Evolutionary conservation across 1,139 yeast genomes (phyloP).

Genomic region (Yamadazyma atmosphaerica): DNA sequence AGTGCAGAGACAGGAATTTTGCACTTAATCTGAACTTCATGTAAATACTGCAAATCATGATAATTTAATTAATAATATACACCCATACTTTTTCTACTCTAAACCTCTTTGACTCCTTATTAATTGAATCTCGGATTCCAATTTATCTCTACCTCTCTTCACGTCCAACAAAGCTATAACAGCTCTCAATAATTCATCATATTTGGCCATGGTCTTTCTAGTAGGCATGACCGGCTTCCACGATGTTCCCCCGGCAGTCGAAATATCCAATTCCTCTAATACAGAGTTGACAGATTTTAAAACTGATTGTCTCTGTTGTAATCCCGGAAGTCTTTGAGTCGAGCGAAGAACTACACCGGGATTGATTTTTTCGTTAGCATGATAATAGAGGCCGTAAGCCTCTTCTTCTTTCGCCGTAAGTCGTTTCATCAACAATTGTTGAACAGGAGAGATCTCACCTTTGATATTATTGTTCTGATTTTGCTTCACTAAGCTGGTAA

Average conservation of each 20-base stretch:
- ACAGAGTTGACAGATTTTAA: conserved; percentile 75
- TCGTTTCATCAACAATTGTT: conserved; percentile 50
- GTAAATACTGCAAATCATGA: too few relatives aligned
- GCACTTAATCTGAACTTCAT: too few relatives aligned
- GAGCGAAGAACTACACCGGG: conserved; percentile 85
- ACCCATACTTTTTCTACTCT: conserved; percentile 7
- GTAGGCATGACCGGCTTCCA: conserved; percentile 89
- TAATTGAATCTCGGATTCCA: conserved; percentile 75
- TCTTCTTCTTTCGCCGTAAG: conserved; percentile 79
- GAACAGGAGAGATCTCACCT: conserved; percentile 40
- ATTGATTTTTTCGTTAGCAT: conserved; percentile 67
- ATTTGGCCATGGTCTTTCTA: conserved; percentile 71
- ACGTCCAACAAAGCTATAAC: conserved; percentile 78
- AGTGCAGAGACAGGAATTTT: conserved; percentile 1
- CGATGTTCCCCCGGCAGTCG: conserved; percentile 55
- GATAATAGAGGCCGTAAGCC: conserved; percentile 81
- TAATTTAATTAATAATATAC: conserved; percentile 1
- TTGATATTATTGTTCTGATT: conserved; percentile 26
- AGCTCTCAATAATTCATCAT: conserved; percentile 72
- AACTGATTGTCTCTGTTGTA: conserved; percentile 56
- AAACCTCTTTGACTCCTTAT: conserved; percentile 50
- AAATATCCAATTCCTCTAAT: conserved; percentile 74
- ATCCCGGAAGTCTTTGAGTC: conserved; percentile 48
- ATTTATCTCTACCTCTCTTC: conserved; percentile 83
- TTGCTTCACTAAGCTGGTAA: conserved; percentile 40